Evolutionary conservation across 2,329 filamentous ascomycete species (phyloP), one percentile per base, ranked within the genome.

Genomic region (Dactylonectria estremocensis): DNA sequence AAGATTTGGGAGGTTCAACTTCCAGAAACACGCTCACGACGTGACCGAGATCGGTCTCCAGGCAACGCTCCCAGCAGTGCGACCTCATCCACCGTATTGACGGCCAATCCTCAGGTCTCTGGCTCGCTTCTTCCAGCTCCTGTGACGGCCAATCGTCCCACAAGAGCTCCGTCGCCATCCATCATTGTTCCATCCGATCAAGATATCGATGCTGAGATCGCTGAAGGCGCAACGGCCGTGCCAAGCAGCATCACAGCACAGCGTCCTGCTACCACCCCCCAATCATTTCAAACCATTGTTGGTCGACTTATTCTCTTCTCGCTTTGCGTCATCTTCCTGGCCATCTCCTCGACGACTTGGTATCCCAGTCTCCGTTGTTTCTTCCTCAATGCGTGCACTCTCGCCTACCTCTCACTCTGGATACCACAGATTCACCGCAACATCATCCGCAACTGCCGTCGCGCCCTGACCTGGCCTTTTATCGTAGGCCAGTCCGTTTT

Each of bases 351-450:
- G 7, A 83, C 85, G 18, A 88, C 89, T 2, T 92, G 90, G 89
- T 87, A 89, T 58, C 83, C 87, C 1, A 78, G 80, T 8, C 77
- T 88, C 48, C 88, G 90, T 40, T 82, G 85, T 24, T 77, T 83
- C 57, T 91, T 91, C 77, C 83, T 89, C 74, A 89, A 95, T 77
- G 70, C 86, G 3, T 83, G 97, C 22, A 87, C 89, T 2, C 90
- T 95, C 74, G 72, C 88, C 60, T 98, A 98, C 78, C 88, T 98
- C 50, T 97, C 95, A 20, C 91, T 98, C 77, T 98, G 95, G 95
- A 78, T 91, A 1, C 95, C 96, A 0, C 96, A 99, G 79, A 97
- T 98, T 72, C 89, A 93, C 77, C 93, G 96, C 69, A 99, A 99
- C 79, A 86, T 93, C 60, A 90, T 93, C 81, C 93, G 95, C 61